phyloP scores from a whole-genome alignment of 2,329 filamentous ascomycete species.

The Nothophaeocryptopus gaeumannii region DNA sequence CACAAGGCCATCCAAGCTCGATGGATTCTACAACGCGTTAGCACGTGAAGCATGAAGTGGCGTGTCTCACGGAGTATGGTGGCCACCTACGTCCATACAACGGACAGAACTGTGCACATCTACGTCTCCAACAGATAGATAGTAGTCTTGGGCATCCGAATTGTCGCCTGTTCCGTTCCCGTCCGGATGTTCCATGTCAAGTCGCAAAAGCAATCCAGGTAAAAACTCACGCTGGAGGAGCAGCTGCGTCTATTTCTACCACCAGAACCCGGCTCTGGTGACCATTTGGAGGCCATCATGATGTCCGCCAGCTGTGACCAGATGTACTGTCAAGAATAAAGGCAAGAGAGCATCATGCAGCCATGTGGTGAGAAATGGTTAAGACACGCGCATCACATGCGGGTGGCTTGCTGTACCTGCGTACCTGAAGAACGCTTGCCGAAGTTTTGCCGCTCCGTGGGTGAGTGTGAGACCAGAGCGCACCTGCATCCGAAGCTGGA shows the following conservation, averaged over 20 bases:
- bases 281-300: slow-evolving; percentile 8
- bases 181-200: slow-evolving; percentile 14
- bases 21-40: slow-evolving; percentile 24
- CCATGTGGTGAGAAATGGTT: not conserved
- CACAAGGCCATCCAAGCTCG: slow-evolving; percentile 48
- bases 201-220: not conserved
- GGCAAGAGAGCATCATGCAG: not conserved
- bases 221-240: not conserved
- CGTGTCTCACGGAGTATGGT: no score
- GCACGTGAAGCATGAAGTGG: no score
- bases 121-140: slow-evolving; percentile 16
- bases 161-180: slow-evolving; percentile 2
- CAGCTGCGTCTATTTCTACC: slow-evolving; percentile 4
- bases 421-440: not conserved
- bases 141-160: slow-evolving; percentile 20
- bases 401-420: not conserved
- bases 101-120: slow-evolving; percentile 39
- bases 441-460: not conserved
- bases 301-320: slow-evolving; percentile 1
- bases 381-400: slow-evolving; percentile 5
- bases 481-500: slow-evolving; percentile 1
- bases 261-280: slow-evolving; percentile 2
- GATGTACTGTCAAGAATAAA: slow-evolving; percentile 3
- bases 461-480: not conserved
- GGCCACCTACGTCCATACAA: slow-evolving; percentile 50